Evolutionary conservation across 192 early-diverging fungal genomes (phyloP), one percentile per base, ranked within the genome.

Genomic region (Allomyces macrogynus): DNA sequence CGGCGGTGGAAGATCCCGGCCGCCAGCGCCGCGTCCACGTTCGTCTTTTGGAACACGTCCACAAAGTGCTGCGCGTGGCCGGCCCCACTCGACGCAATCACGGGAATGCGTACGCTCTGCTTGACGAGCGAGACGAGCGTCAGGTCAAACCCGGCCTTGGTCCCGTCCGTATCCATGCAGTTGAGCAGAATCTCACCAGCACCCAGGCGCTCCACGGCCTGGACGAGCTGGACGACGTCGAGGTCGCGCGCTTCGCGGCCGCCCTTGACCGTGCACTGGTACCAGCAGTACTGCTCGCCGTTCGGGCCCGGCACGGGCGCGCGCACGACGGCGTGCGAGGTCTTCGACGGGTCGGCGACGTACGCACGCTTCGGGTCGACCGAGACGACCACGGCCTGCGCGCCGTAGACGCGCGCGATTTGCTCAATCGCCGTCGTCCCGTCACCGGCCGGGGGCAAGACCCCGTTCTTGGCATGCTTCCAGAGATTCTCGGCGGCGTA

Each of bases 81-180:
- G 9, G 96, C 96, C 24, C 96, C 96, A 67, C 87, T 89, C 43
- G 88, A 90, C 0, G 96, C 96, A 79, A 99, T 93, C n/a, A 99
- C 95, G 1, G 96, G 96, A 64, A 99, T 99, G 3, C 69, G 67
- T 24, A 97, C 87, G 0, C 83, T 83, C 0, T 76, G 66, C 70
- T 89, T 94, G 27, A 92, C 87, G 62, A 86, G 81, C 10, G 76
- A 69, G 62, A 97, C 77, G 12, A 99, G 74, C 63, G 87, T 90
- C 22, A 91, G 70, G 63, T 99, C 97, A 68, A 89, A 99, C 18
- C 97, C 97, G 62, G 89, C 87, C 72, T 97, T 99, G 23, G 90
- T 97, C 4, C 97, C 97, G 72, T 99, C 97, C 71, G 87, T 83
- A 74, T 99, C 95, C 91, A 99, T 99, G 74, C 95, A 95, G 74